Evolutionary conservation across 2,329 filamentous ascomycete genomes (phyloP).

Genomic region (Leptosphaerulina australis): DNA sequence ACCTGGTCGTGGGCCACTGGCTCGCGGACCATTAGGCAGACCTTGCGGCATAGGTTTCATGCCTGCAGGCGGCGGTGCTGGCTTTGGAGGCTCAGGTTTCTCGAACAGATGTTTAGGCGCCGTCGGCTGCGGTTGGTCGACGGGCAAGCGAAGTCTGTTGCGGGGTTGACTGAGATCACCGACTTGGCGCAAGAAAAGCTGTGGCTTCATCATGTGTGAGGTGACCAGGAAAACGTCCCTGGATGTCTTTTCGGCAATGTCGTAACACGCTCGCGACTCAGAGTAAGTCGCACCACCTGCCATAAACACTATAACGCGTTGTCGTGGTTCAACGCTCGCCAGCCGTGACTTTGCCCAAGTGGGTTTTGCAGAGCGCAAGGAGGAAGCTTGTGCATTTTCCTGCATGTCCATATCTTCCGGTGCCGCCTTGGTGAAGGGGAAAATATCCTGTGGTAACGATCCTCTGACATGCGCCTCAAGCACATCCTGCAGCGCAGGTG

Average conservation of each 20-base stretch:
- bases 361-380: slow-evolving; percentile 87
- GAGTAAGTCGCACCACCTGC: slow-evolving; percentile 94
- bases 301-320: slow-evolving; percentile 92
- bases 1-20: slow-evolving; percentile 19
- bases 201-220: slow-evolving; percentile 89
- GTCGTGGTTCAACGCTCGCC: slow-evolving; percentile 77
- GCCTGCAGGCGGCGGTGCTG: slow-evolving; percentile 58
- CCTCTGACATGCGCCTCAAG: slow-evolving; percentile 68
- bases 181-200: slow-evolving; percentile 81
- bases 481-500: slow-evolving; percentile 80
- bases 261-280: slow-evolving; percentile 87
- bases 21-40: slow-evolving; percentile 38
- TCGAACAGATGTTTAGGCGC: slow-evolving; percentile 88
- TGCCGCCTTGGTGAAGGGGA: slow-evolving; percentile 60
- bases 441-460: slow-evolving; percentile 52
- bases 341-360: slow-evolving; percentile 90
- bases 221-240: slow-evolving; percentile 88
- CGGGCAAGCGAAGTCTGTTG: slow-evolving; percentile 77
- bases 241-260: slow-evolving; percentile 72
- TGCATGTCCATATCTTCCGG: slow-evolving; percentile 64
- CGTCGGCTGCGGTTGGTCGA: slow-evolving; percentile 78
- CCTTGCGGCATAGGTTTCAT: slow-evolving; percentile 44
- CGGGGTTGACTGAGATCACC: slow-evolving; percentile 78
- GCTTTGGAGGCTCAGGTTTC: slow-evolving; percentile 63
- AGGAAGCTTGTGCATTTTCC: slow-evolving; percentile 62